Conservation (phyloP, 148 eudicot species). For the Fallopia convolvulus region DNA sequence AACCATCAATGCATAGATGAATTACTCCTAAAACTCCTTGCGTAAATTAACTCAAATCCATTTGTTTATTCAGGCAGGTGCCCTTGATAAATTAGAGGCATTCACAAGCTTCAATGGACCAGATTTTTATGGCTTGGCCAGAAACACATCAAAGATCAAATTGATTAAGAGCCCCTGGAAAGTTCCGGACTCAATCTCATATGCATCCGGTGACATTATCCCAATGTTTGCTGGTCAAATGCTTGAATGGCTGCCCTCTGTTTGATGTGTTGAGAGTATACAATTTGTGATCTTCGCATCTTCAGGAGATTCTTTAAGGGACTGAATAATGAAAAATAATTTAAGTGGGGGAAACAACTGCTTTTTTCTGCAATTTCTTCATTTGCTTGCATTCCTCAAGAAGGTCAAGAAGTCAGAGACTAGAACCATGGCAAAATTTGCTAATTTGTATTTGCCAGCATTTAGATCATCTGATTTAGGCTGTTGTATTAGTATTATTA, state of each 20-base stretch:
- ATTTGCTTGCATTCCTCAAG: neutral
- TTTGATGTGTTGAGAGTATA: conserved; percentile 17
- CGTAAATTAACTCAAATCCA: neutral
- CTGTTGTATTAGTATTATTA: neutral
- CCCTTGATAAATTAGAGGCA: conserved; percentile 91
- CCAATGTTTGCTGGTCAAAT: conserved; percentile 91
- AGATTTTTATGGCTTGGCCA: conserved; percentile 85
- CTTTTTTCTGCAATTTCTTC: neutral
- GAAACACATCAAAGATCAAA: conserved; percentile 67
- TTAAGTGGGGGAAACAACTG: neutral
- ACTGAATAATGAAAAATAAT: neutral
- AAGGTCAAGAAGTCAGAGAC: neutral
- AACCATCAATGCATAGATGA: neutral
- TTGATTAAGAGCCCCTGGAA: conserved; percentile 65
- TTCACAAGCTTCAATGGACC: conserved; percentile 98
- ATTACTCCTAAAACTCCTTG: no score
- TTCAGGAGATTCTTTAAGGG: neutral
- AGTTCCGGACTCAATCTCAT: conserved; percentile 59
- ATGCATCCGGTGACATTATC: conserved; percentile 58
- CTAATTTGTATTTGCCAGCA: neutral
- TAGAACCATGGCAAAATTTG: neutral
- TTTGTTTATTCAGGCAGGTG: conserved; percentile 53
- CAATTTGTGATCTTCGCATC: neutral
- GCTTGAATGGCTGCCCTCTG: conserved; percentile 63
- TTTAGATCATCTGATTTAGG: neutral